phyloP scores from a whole-genome alignment of 2,329 filamentous ascomycete genomes.

The Fusarium palustre region DNA sequence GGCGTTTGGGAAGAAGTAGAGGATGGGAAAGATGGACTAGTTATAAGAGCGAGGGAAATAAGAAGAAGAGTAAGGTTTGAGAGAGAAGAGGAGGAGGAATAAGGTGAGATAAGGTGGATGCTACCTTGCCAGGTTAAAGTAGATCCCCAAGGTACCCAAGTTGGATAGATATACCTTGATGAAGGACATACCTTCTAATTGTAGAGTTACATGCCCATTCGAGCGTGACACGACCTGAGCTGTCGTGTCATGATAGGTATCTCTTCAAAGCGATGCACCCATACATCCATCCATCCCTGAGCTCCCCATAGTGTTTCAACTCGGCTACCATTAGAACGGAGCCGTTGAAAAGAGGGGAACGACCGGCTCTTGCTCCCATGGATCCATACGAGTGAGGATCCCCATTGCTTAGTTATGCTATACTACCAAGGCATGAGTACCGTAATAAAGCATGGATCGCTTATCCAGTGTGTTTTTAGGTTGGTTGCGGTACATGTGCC shows the following conservation, averaged over 20 bases:
- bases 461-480: background rate
- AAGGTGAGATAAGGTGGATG: constrained; percentile 27
- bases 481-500: background rate
- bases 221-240: background rate
- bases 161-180: constrained; percentile 1
- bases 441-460: background rate
- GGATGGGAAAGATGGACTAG: background rate
- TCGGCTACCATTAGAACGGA: background rate
- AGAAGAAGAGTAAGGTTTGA: constrained; percentile 1
- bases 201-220: background rate
- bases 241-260: constrained; percentile 1
- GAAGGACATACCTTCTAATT: background rate
- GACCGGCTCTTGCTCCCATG: background rate
- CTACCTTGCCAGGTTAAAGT: constrained; percentile 20
- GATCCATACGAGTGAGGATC: background rate
- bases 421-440: constrained; percentile 1
- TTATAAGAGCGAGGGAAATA: constrained; percentile 9
- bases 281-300: background rate
- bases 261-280: background rate
- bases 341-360: constrained; percentile 8
- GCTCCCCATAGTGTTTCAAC: background rate
- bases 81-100: background rate
- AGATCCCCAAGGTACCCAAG: background rate
- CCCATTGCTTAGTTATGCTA: background rate
- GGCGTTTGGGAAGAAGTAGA: constrained; percentile 5